Evolutionary conservation across 2,329 filamentous ascomycete genomes (phyloP), one percentile per base, ranked within the genome.

Genomic region (Penicillium psychrosexuale): DNA sequence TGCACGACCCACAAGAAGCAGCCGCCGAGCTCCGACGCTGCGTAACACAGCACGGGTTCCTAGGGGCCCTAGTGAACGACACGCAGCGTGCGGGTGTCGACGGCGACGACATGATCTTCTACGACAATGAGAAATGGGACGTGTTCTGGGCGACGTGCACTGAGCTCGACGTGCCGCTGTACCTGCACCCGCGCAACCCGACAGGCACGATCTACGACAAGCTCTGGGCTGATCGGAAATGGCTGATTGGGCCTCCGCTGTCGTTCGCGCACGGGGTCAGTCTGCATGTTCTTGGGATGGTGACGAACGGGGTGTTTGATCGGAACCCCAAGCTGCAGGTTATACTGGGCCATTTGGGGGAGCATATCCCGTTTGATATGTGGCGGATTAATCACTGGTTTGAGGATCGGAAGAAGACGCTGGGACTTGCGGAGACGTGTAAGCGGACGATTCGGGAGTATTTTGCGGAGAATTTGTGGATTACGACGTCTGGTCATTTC

Each of bases 101-200:
- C 54, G 84, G 83, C 36, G 82, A 85, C 53, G 78, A 79, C 24
- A 81, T 84, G 75, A 73, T 87, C 66, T 87, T 86, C 72, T 88
- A 87, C 71, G 85, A 88, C 64, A 73, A 78, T 8, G 76, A 80
- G 0, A 78, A 82, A 56, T 88, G 80, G 77, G 71, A 74, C 31
- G 68, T 79, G 22, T 87, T 88, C 76, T 87, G 84, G 84, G 65
- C 75, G 12, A 80, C 78, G 0, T 77, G 80, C 8, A 77, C 76
- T 1, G 81, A 85, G 40, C 78, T 88, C 0, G 82, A 86, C 53
- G 84, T 86, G 0, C 84, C 84, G 0, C 77, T 88, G 46, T 88
- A 87, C 63, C 75, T 88, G 1, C 85, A 88, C 67, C 85, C 84
- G 0, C 75, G 80, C 45, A 79, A 80, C 59, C 82, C 84, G 1